Percentiles rank a stretch among this genome's conserved stretches.
Conservation (phyloP, 176 grass and related monocot genomes). For the Oryza glumipatula region DNA sequence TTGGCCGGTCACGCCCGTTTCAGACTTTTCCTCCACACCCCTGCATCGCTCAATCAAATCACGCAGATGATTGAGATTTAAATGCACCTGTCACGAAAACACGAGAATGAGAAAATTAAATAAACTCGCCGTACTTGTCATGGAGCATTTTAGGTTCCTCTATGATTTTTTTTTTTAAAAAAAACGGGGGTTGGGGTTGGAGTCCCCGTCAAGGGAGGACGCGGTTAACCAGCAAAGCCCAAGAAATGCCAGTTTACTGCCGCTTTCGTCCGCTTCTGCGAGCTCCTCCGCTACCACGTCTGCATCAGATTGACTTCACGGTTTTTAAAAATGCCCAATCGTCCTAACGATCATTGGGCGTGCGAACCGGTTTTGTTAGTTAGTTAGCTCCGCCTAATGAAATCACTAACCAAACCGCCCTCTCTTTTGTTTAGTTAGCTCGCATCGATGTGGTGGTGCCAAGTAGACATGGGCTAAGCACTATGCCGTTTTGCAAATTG, state of each 20-base stretch:
- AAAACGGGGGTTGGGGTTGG: neutral
- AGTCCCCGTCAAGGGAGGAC: neutral
- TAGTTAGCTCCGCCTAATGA: neutral
- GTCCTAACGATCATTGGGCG: neutral
- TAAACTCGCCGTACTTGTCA: neutral
- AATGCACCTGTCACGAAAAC: neutral
- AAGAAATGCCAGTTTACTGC: constrained; percentile 2
- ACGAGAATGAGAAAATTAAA: neutral
- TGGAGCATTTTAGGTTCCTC: neutral
- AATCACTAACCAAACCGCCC: neutral
- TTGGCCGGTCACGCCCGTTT: constrained; percentile 43
- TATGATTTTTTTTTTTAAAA: neutral
- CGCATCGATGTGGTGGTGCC: neutral
- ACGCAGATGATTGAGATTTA: neutral
- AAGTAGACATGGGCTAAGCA: neutral
- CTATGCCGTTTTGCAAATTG: neutral
- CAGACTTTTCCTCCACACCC: neutral
- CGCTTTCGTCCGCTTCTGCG: neutral
- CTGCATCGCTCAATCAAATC: neutral
- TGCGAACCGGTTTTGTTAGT: neutral
- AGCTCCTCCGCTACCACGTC: neutral
- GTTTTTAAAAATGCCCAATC: neutral
- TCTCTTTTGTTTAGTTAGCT: neutral
- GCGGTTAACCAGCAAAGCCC: neutral
- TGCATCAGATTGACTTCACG: neutral